Evolutionary conservation across 768 basidiomycete species (phyloP).

Genomic region (Leccinum incarnatum): DNA sequence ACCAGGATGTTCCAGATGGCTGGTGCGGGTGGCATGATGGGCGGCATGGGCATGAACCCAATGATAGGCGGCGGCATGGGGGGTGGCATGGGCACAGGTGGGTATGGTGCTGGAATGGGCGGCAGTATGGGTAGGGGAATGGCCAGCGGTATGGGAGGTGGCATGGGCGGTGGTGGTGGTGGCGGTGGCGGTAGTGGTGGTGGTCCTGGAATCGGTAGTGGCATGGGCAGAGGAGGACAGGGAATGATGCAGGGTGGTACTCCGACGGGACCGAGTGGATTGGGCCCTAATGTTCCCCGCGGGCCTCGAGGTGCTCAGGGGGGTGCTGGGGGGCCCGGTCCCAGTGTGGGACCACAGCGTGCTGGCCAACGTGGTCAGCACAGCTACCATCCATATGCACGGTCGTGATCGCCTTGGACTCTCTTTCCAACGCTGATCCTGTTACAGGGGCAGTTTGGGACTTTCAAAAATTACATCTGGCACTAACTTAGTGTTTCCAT

Average conservation of each 20-base stretch:
- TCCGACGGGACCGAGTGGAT: conserved; percentile 37
- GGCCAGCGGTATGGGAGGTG: conserved; percentile 39
- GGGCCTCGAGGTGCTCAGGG: conserved; percentile 60
- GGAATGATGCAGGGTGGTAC: conserved; percentile 35
- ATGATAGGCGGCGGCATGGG: conserved; percentile 38
- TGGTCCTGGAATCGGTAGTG: conserved; percentile 36
- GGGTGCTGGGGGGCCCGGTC: conserved; percentile 48
- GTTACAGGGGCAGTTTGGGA: neutral
- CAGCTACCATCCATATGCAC: conserved; percentile 82
- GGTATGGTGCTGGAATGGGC: conserved; percentile 37
- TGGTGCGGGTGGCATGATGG: conserved; percentile 47
- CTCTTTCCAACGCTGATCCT: neutral
- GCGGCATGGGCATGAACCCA: conserved; percentile 40
- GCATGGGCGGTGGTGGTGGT: conserved; percentile 27
- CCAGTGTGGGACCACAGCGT: conserved; percentile 69
- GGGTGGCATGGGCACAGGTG: conserved; percentile 30
- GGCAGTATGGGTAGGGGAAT: conserved; percentile 35
- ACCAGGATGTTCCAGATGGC: conserved; percentile 94
- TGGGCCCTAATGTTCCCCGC: conserved; percentile 60
- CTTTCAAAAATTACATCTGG: conserved; percentile 15
- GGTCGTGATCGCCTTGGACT: conserved; percentile 36
- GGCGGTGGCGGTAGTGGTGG: conserved; percentile 39
- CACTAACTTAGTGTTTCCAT: conserved; percentile 3
- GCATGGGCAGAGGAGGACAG: conserved; percentile 41
- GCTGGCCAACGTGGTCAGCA: conserved; percentile 71